Base-by-base conservation (phyloP, 176 grass and related monocot species). In the Musa itinerans region DNA sequence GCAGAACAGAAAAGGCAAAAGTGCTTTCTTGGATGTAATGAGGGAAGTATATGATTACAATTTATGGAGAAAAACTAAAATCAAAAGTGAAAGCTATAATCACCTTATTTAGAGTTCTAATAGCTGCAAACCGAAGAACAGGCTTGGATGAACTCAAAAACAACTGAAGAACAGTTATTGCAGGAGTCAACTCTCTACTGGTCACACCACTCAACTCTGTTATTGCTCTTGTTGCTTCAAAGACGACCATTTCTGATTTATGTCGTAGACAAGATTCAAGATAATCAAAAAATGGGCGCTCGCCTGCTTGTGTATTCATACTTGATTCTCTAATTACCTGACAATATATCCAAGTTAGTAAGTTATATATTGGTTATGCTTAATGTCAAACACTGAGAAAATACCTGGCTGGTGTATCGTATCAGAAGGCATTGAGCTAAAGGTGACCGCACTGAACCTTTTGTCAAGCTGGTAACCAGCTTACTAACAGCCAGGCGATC, bases 81-180 rank as follows among this genome's bases (percentile, higher is more conserved):
- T 57, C 1, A 57, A 4, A 57, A 0, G 19, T 17, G 14, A 57
- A 57, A 57, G 55, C 3, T 57, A 57, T 16, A 57, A 50, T 9
- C 69, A 97, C 94, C 90, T 99, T 99, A 78, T 99, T 94, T 54
- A 99, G 86, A 2, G 95, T 99, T 65, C 95, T 86, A 73, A 99
- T 91, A 74, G 95, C 95, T 1, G 95, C 95, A 76, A 99, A 99
- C 56, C 95, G 76, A 76, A 99, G 90, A 62, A 99, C 88, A n/a
- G 95, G 95, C 82, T 99, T 99, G 2, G 95, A 99, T 76, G 95
- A 99, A 87, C 95, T 99, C 84, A 99, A 88, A 84, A 99, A 99
- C 58, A 99, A 78, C 77, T 99, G 95, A 50, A 99, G 86, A 70
- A 99, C 90, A 48, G 90, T 91, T 53, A 99, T 94, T 81, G 95